Base-by-base conservation (phyloP, 2,329 filamentous ascomycete species). In the Lecanicillium sp. region DNA sequence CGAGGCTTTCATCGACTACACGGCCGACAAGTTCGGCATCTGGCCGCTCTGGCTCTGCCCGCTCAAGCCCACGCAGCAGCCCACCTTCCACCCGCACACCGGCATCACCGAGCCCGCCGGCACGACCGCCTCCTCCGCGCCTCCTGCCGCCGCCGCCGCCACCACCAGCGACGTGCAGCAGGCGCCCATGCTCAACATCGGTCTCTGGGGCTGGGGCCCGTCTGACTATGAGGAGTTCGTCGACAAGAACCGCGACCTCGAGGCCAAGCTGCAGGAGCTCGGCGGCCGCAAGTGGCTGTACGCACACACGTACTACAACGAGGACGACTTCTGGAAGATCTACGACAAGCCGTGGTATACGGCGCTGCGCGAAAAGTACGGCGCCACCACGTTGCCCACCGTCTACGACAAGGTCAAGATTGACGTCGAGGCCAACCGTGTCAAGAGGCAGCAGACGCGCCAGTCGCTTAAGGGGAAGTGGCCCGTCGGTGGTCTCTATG, bases 221-320 rank as follows among this genome's bases (percentile, higher is more conserved):
- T 62, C 70, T 2, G 62, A 76, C 41, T 67, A 67, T 29, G 63
- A 66, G 1, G 72, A 73, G n/a, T 90, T 90, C 58, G 72, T 90
- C 2, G 62, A 66, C 32, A 78, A 79, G 56, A 94, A 94, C 65
- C 77, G 84, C 26, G 74, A 73, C 36, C 73, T 94, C 17, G 89
- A 94, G 67, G 67, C 70, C 17, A 84, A 85, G 60, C 77, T 90
- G 4, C 70, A 71, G 40, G 73, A 80, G 54, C 75, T 93, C 1
- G 82, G 83, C 39, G 89, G 88, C 2, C 79, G 86, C 70, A 94
- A 94, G 69, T 93, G 87, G 85, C 71, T 94, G 11, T 94, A 95
- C 64, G 87, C 88, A 3, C 86, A 91, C 59, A 85, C 87, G 0
- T 94, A 90, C 68, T 93, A 93, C 63, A 75, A 77, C n/a, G 77